Evolutionary conservation across 2,329 filamentous ascomycete genomes (phyloP), one percentile per base, ranked within the genome.

Genomic region (Lojkania enalia): DNA sequence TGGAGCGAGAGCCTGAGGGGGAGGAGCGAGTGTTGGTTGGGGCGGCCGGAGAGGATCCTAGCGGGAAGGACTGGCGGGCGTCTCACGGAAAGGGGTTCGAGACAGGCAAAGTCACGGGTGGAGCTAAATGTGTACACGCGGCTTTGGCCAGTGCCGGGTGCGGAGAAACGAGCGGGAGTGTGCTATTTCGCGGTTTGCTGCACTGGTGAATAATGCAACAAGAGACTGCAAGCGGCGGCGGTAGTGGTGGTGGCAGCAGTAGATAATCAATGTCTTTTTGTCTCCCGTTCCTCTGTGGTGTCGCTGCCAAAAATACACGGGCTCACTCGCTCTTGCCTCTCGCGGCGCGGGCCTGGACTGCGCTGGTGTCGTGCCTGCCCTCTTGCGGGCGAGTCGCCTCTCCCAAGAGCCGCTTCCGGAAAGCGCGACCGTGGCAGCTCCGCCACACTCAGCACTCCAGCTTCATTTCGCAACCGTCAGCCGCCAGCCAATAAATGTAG

Each of bases 61-160:
- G 55, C 41, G 57, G 49, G 44, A 38, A 35, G 51, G 41, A 48
- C 39, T 35, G 39, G 40, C 49, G 55, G 42, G 44, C 52, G 53
- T 63, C 52, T 45, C 44, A 49, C 46, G 40, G 51, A 55, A 51
- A 63, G 62, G 64, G 62, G 60, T 54, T 52, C 55, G 58, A 62
- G 60, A 64, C 58, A 51, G 51, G 42, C 45, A 43, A 49, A 51
- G 61, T 61, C 51, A 55, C 59, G 51, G 52, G 58, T 51, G 46
- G 47, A 57, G 52, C 51, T 54, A 48, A 48, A 44, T 43, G 25
- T 7, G 53, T 46, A 51, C 57, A 61, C 61, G 55, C 60, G 54
- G 46, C 48, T 48, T 38, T 35, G 33, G 38, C 20, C 27, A 15
- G 42, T 39, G 42, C 42, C 43, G 32, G 40, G 20, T 27, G 45